Percentiles rank a stretch among this genome's conserved stretches.
These are phyloP conservation scores for Hypoxylon lienhwacheense DNA, from an alignment of 495 filamentous ascomycete species.

Conservation along the genomic window DNA sequence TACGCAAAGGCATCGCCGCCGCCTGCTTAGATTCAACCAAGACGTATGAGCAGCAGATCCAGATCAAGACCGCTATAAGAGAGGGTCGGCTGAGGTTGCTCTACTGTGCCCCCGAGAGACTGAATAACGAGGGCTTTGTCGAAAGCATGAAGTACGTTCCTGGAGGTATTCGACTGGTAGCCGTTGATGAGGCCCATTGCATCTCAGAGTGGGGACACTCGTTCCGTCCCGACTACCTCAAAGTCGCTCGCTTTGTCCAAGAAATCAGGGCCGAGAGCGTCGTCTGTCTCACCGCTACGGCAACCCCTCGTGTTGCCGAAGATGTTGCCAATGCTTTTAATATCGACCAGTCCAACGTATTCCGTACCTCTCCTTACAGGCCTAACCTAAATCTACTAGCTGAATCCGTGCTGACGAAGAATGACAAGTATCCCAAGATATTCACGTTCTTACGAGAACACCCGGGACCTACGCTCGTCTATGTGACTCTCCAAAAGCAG, in stretches of 20 bases:
- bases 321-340: constrained; percentile 58
- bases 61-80: constrained; percentile 49
- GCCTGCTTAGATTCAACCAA: constrained; percentile 59
- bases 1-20: constrained; percentile 50
- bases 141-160: constrained; percentile 54
- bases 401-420: constrained; percentile 43
- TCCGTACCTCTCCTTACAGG: constrained; percentile 59
- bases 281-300: constrained; percentile 61
- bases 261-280: constrained; percentile 61
- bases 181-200: constrained; percentile 63
- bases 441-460: constrained; percentile 52
- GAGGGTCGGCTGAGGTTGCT: constrained; percentile 53
- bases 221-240: constrained; percentile 62
- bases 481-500: constrained; percentile 57
- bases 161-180: constrained; percentile 58
- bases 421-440: constrained; percentile 49
- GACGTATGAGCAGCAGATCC: constrained; percentile 47
- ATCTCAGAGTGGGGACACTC: constrained; percentile 65
- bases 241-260: constrained; percentile 58
- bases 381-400: constrained; percentile 57
- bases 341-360: constrained; percentile 50
- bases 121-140: constrained; percentile 62
- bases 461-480: constrained; percentile 58
- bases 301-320: constrained; percentile 55
- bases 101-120: constrained; percentile 60